Evolutionary conservation across 352 stramenopile species (phyloP).

Genomic region (Phytopythium chamaehyphon): DNA sequence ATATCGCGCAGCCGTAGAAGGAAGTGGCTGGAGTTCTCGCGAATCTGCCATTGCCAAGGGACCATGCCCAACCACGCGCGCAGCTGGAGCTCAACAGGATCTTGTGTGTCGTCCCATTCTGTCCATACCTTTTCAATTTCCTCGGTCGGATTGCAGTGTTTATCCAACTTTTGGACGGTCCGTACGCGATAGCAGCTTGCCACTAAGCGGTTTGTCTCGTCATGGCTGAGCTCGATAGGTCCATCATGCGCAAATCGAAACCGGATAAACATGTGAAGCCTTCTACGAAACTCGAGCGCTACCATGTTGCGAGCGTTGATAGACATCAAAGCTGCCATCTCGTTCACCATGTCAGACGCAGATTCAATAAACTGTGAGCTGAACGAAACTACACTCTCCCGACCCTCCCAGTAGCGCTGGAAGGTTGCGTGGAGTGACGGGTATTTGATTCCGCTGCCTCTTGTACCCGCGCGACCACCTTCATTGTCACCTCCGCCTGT

Average conservation of each 20-base stretch:
- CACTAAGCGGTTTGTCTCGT: background rate
- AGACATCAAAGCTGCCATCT: background rate
- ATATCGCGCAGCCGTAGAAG: background rate
- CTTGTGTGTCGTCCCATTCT: conserved; percentile 1
- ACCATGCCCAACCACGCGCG: conserved; percentile 4
- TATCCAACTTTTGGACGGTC: background rate
- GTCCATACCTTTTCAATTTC: conserved; percentile 1
- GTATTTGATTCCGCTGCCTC: background rate
- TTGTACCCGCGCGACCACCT: too few relatives aligned
- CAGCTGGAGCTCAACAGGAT: conserved; percentile 7
- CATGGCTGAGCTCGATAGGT: background rate
- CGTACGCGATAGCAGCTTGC: conserved; percentile 5
- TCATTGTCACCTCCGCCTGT: too few relatives aligned
- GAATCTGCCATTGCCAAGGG: conserved; percentile 4
- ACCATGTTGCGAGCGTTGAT: conserved; percentile 5
- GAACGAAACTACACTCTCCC: background rate
- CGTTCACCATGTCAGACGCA: background rate
- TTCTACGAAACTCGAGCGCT: conserved; percentile 1
- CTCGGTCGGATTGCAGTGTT: background rate
- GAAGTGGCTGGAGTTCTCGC: conserved; percentile 4
- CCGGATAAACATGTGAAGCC: background rate
- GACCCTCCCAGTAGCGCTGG: background rate
- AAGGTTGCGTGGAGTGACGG: background rate
- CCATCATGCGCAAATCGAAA: background rate
- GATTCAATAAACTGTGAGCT: background rate